Evolutionary conservation across 1,139 yeast genomes (phyloP).

Genomic region (Saccharomycopsis hybrid): DNA sequence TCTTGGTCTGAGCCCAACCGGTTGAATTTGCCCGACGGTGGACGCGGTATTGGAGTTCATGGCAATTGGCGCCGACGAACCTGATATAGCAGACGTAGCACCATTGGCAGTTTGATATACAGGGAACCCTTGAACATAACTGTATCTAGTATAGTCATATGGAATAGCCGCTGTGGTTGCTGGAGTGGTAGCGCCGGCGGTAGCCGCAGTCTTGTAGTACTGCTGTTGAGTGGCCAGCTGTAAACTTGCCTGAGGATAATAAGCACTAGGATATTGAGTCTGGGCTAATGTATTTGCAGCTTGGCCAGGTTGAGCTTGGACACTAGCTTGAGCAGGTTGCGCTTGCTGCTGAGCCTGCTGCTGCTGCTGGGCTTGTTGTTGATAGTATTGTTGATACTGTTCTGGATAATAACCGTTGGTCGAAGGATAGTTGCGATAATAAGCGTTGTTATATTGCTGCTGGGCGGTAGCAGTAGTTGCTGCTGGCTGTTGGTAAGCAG

Average conservation of each 20-base stretch:
- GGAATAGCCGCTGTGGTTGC: slow-evolving; percentile 10
- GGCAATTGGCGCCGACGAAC: slow-evolving; percentile 15
- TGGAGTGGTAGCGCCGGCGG: slow-evolving; percentile 8
- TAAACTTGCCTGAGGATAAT: background rate
- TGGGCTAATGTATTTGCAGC: slow-evolving; percentile 21
- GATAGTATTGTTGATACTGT: slow-evolving; percentile 20
- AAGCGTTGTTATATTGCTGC: slow-evolving; percentile 14
- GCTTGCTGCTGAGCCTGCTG: slow-evolving; percentile 19
- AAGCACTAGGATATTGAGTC: slow-evolving; percentile 20
- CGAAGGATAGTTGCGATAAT: slow-evolving; percentile 8
- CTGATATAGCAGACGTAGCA: slow-evolving; percentile 12
- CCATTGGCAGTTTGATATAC: slow-evolving; percentile 23
- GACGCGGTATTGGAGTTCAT: slow-evolving; percentile 31
- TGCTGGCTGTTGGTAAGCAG: slow-evolving; percentile 4
- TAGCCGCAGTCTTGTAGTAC: slow-evolving; percentile 1
- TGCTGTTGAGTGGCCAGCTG: background rate
- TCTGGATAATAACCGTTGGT: slow-evolving; percentile 15
- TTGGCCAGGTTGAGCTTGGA: slow-evolving; percentile 20
- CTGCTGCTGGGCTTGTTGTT: slow-evolving; percentile 21
- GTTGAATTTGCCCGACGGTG: slow-evolving; percentile 52
- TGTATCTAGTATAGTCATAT: slow-evolving; percentile 24
- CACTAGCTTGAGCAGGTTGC: slow-evolving; percentile 22
- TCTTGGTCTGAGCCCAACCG: slow-evolving; percentile 66
- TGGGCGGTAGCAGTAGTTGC: slow-evolving; percentile 7
- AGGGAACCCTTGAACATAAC: slow-evolving; percentile 26